Percentiles rank a stretch among this genome's conserved stretches.
Conservation (phyloP, 371 early-diverging fungal species). For the Syncephalastrum sp. region DNA sequence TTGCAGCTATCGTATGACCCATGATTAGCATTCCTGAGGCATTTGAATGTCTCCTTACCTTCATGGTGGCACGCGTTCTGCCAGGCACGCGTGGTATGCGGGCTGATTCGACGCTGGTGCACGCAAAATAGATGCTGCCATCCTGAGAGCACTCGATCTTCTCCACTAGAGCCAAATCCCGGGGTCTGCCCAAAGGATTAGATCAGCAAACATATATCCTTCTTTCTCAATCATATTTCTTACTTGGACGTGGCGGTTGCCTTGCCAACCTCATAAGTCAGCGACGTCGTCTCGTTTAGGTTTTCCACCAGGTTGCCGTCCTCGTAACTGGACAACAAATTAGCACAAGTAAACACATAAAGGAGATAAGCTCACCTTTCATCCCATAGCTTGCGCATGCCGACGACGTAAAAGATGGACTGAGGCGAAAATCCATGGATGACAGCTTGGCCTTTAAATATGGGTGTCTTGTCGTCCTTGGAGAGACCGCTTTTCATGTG, state of each 20-base stretch:
- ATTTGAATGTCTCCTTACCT: constrained; percentile 26
- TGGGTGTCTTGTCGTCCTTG: constrained; percentile 54
- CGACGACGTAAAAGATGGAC: constrained; percentile 67
- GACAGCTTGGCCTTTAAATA: constrained; percentile 64
- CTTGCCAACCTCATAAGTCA: constrained; percentile 56
- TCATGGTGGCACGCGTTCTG: constrained; percentile 57
- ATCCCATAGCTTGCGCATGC: constrained; percentile 66
- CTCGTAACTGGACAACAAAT: constrained; percentile 31
- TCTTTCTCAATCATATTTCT: background rate
- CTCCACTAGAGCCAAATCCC: constrained; percentile 45
- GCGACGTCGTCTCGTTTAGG: constrained; percentile 35
- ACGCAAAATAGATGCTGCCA: constrained; percentile 60
- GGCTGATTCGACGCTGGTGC: constrained; percentile 66
- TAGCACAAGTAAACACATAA: constrained; percentile 2
- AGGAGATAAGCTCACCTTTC: constrained; percentile 31
- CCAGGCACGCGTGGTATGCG: constrained; percentile 59
- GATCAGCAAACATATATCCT: background rate
- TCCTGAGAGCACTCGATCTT: constrained; percentile 49
- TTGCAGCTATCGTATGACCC: constrained; percentile 27
- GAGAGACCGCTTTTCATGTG: constrained; percentile 51
- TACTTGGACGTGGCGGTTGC: constrained; percentile 51
- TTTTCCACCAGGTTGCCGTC: constrained; percentile 58
- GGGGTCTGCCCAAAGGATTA: constrained; percentile 15
- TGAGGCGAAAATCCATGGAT: constrained; percentile 66
- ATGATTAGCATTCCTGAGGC: background rate